These are phyloP conservation scores for Aspergillus eucalypticola DNA, from an alignment of 2,329 filamentous ascomycete genomes.

Conservation along the genomic window DNA sequence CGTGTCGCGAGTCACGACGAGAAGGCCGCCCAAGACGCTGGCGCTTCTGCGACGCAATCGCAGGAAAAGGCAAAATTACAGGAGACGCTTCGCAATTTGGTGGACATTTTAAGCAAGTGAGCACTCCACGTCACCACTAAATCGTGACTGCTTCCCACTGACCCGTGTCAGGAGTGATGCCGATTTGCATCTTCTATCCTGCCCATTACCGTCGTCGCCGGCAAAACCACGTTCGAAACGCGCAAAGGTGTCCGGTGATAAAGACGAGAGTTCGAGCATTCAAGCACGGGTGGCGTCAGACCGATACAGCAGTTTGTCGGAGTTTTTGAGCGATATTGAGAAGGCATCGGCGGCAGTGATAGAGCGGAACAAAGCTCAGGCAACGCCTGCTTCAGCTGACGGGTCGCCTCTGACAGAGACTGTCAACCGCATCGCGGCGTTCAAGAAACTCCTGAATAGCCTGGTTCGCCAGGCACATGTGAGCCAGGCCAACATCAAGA, in stretches of 20 bases:
- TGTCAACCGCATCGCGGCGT: conserved; percentile 52
- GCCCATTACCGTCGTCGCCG: conserved; percentile 37
- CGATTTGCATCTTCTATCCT: conserved; percentile 46
- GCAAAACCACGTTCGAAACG: conserved; percentile 46
- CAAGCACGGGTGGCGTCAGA: conserved; percentile 40
- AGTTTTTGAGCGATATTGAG: conserved; percentile 47
- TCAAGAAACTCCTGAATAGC: conserved; percentile 64
- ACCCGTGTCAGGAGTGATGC: conserved; percentile 42
- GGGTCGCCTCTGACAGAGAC: conserved; percentile 36
- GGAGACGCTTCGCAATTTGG: conserved; percentile 38
- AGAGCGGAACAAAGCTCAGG: conserved; percentile 37
- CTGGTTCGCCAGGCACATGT: conserved; percentile 64
- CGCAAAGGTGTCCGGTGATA: conserved; percentile 41
- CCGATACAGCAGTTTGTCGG: conserved; percentile 43
- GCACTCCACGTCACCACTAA: not conserved
- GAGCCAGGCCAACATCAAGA: conserved; percentile 38
- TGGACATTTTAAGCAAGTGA: conserved; percentile 37
- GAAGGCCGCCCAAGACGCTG: conserved; percentile 29
- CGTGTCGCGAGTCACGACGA: conserved; percentile 38
- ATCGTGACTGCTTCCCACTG: conserved; percentile 17
- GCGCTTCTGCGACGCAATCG: conserved; percentile 24
- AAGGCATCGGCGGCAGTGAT: conserved; percentile 40
- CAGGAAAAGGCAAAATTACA: conserved; percentile 35
- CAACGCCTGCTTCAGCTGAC: conserved; percentile 28
- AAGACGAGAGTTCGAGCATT: conserved; percentile 37